Percentiles rank a stretch among this genome's conserved stretches.
Evolutionary conservation across 805 yeast genomes (phyloP).

Genomic region (Cyberlindnera mrakii): DNA sequence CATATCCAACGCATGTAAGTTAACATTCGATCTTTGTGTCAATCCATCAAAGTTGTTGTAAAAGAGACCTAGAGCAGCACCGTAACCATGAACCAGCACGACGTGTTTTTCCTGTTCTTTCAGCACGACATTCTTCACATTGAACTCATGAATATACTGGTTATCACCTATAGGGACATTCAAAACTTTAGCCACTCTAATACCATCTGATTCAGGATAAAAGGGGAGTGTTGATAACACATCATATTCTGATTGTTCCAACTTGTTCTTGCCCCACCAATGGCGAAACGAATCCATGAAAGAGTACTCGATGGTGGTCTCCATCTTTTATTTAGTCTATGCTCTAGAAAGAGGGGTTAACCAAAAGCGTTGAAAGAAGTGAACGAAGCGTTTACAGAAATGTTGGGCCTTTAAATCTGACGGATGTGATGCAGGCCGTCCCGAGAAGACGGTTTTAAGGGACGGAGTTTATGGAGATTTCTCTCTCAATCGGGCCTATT

Average conservation of each 20-base stretch:
- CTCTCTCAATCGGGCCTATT: too few species aligned
- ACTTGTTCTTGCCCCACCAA: constrained; percentile 34
- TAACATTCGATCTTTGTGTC: constrained; percentile 43
- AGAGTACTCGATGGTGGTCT: constrained; percentile 2
- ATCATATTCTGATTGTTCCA: constrained; percentile 36
- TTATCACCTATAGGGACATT: constrained; percentile 48
- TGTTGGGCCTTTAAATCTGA: too few species aligned
- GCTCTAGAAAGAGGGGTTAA: too few species aligned
- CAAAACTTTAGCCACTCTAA: constrained; percentile 39
- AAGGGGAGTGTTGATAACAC: constrained; percentile 56
- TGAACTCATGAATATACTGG: constrained; percentile 66
- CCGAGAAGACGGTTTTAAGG: too few species aligned
- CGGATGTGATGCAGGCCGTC: too few species aligned
- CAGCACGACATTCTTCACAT: constrained; percentile 40
- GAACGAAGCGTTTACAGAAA: too few species aligned
- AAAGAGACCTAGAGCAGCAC: constrained; percentile 77
- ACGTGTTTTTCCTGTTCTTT: constrained; percentile 35
- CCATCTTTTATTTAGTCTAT: neutral
- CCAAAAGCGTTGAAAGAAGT: too few species aligned
- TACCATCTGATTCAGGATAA: constrained; percentile 47
- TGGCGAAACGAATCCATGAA: constrained; percentile 33
- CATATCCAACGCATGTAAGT: constrained; percentile 55
- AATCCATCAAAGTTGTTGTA: constrained; percentile 55
- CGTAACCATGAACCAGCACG: constrained; percentile 79
- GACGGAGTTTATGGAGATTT: too few species aligned